Percentiles rank a stretch among this genome's conserved stretches.
Evolutionary conservation across 2,329 filamentous ascomycete species (phyloP).

Genomic region (Alternaria viburni): DNA sequence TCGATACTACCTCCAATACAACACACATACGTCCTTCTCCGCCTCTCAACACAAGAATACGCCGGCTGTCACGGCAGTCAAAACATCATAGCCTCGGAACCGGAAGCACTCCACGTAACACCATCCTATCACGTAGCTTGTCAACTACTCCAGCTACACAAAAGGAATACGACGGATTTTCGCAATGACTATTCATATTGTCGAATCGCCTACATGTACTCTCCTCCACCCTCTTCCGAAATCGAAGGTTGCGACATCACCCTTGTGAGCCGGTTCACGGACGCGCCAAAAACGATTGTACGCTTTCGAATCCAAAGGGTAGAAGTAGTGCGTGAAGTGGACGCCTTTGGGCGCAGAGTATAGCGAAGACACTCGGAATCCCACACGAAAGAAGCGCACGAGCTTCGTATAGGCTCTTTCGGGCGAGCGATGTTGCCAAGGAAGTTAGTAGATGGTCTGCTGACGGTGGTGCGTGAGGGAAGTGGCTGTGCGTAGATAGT

Average conservation of each 20-base stretch:
- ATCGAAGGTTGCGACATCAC: background rate
- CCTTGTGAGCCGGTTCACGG: background rate
- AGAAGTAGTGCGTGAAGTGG: background rate
- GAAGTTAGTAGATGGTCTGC: background rate
- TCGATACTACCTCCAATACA: background rate
- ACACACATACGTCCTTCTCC: background rate
- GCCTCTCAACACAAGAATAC: background rate
- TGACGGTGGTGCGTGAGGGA: background rate
- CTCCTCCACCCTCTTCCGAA: background rate
- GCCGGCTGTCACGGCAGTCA: background rate
- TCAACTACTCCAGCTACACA: background rate
- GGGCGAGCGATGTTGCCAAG: background rate
- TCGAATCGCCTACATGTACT: background rate
- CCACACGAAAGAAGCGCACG: background rate
- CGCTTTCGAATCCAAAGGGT: background rate
- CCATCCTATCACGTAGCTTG: background rate
- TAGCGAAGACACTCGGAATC: background rate
- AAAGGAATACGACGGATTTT: background rate
- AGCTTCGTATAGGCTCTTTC: background rate
- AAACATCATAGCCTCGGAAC: background rate
- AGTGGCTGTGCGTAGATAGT: background rate
- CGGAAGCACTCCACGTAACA: background rate
- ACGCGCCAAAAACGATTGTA: background rate
- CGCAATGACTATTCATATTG: background rate
- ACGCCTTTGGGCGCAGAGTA: background rate